phyloP scores from a whole-genome alignment of 345 rosid species.

The Eucalyptus caleyi region DNA sequence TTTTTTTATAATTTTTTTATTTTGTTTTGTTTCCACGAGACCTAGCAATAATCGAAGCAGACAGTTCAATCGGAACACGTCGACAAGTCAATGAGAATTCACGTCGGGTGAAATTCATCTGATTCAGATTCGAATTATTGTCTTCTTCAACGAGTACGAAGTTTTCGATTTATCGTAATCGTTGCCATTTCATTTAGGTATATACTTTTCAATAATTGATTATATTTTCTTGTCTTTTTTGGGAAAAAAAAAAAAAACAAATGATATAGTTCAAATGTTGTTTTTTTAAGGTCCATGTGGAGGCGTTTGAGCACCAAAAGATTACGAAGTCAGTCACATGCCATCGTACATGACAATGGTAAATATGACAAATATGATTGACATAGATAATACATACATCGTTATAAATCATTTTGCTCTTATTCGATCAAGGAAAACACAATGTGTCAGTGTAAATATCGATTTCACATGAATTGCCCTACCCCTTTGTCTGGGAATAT shows the following conservation, averaged over 20 bases:
- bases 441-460: accelerated
- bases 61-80: background rate
- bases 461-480: background rate
- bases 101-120: background rate
- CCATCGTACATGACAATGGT: background rate
- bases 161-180: background rate
- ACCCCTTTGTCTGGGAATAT: accelerated
- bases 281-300: background rate
- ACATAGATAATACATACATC: accelerated
- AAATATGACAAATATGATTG: background rate
- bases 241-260: background rate
- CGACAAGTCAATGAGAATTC: background rate
- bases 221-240: background rate
- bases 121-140: background rate
- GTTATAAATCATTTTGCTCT: background rate
- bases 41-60: background rate
- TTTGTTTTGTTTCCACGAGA: background rate
- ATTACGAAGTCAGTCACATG: background rate
- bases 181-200: background rate
- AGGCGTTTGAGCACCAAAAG: background rate
- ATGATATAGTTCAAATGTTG: background rate
- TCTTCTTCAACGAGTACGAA: background rate
- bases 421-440: accelerated
- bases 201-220: background rate
- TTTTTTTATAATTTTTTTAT: background rate